Conservation (phyloP, 1,284 basidiomycete species). For the Agroathelia rolfsii region DNA sequence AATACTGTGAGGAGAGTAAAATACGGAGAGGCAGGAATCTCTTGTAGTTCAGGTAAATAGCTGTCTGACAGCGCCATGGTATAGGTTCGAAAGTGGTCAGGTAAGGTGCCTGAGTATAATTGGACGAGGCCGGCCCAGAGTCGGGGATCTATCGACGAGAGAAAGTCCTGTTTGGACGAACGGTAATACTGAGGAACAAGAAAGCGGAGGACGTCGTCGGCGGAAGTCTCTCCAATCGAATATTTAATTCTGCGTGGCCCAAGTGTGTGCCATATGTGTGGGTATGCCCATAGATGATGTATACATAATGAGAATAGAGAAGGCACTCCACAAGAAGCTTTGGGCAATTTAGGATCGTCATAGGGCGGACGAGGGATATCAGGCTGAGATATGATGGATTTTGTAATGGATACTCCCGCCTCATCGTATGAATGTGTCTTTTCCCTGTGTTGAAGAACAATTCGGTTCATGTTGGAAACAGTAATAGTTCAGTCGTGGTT, state of each 20-base stretch:
- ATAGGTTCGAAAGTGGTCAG: constrained; percentile 31
- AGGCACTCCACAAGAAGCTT: constrained; percentile 22
- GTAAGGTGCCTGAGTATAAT: constrained; percentile 43
- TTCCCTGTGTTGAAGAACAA: too few species aligned
- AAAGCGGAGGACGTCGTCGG: constrained; percentile 26
- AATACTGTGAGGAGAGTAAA: constrained; percentile 58
- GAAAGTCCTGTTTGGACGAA: constrained; percentile 14
- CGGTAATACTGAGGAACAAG: constrained; percentile 24
- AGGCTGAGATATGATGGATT: constrained; percentile 19
- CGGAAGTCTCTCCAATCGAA: constrained; percentile 11
- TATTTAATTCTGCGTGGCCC: constrained; percentile 22
- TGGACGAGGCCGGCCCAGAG: constrained; percentile 56
- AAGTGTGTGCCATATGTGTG: constrained; percentile 27
- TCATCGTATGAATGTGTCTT: constrained; percentile 23
- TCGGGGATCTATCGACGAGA: constrained; percentile 36
- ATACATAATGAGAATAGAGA: constrained; percentile 32
- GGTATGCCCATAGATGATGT: constrained; percentile 21
- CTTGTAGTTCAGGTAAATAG: constrained; percentile 46
- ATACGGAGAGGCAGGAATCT: constrained; percentile 37
- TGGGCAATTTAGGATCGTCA: constrained; percentile 6
- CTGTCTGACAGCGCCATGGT: constrained; percentile 40
- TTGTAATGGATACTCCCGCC: constrained; percentile 25
- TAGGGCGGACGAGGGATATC: constrained; percentile 18
- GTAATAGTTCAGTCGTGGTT: too few species aligned
- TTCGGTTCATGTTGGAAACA: too few species aligned